phyloP scores from a whole-genome alignment of 1,139 yeast genomes.

The Saccharomyces hybrid region DNA sequence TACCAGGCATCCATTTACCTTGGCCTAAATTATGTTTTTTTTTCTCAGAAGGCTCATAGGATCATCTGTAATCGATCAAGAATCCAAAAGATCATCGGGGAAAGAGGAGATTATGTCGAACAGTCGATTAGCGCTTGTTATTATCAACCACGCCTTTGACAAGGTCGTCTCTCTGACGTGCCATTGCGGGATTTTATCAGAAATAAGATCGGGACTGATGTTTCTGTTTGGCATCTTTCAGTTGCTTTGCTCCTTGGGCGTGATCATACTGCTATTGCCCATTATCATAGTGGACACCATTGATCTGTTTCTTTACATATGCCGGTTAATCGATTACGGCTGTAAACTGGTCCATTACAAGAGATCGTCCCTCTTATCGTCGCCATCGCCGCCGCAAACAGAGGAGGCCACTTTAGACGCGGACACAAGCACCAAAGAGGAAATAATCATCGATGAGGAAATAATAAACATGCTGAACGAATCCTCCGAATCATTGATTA shows the following conservation, averaged over 20 bases:
- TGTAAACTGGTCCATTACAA: neutral
- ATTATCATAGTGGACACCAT: conserved; percentile 8
- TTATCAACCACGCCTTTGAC: neutral
- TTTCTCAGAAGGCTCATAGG: neutral
- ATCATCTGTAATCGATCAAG: neutral
- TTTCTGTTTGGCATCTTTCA: conserved; percentile 2
- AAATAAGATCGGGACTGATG: neutral
- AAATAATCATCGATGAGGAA: neutral
- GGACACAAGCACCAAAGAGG: neutral
- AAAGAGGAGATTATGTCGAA: neutral
- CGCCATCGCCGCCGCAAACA: neutral
- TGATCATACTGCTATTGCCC: conserved; percentile 7
- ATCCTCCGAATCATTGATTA: neutral
- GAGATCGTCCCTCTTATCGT: neutral
- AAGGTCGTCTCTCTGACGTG: neutral
- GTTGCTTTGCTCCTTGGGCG: neutral
- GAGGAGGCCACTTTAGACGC: neutral
- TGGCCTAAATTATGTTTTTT: neutral
- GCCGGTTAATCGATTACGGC: conserved; percentile 4
- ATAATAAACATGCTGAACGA: neutral
- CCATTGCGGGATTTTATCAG: neutral
- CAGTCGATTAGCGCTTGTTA: neutral
- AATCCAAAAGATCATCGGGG: neutral
- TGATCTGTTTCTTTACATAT: conserved; percentile 5
- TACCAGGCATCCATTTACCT: neutral